Evolutionary conservation across 2,329 filamentous ascomycete genomes (phyloP).

Genomic region (Fusarium sp.): DNA sequence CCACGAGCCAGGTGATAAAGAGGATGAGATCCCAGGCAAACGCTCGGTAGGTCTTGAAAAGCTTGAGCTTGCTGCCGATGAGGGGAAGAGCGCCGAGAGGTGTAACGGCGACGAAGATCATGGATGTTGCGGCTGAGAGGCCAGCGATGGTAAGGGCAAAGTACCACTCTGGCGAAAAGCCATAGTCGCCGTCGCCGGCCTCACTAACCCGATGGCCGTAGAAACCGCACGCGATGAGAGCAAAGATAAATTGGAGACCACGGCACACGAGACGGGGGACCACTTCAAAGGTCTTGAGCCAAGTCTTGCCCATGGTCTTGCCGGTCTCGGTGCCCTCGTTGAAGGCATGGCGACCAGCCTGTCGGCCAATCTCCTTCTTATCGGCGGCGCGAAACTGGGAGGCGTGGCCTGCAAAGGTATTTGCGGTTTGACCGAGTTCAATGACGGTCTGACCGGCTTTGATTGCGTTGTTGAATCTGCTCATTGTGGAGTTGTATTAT

Average conservation of each 20-base stretch:
- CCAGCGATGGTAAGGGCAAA: conserved; percentile 72
- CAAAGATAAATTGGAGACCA: conserved; percentile 77
- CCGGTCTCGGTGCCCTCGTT: conserved; percentile 53
- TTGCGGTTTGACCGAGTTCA: conserved; percentile 50
- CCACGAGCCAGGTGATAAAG: conserved; percentile 69
- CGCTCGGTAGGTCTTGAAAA: conserved; percentile 57
- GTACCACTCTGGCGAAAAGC: conserved; percentile 69
- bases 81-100: conserved; percentile 53
- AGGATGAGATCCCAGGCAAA: conserved; percentile 61
- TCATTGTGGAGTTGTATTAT: conserved; percentile 42
- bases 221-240: conserved; percentile 75
- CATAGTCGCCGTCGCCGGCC: conserved; percentile 53
- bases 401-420: conserved; percentile 47
- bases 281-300: conserved; percentile 60
- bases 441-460: conserved; percentile 53
- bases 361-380: conserved; percentile 52
- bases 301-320: conserved; percentile 59
- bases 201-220: conserved; percentile 70
- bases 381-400: conserved; percentile 50
- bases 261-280: conserved; percentile 68
- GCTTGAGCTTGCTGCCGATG: conserved; percentile 51
- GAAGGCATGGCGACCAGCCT: conserved; percentile 52
- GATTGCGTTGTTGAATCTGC: conserved; percentile 49
- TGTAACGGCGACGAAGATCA: conserved; percentile 57
- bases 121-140: conserved; percentile 64